Evolutionary conservation across 306 rosid genomes (phyloP).

Genomic region (Hippophae gyantsensis): DNA sequence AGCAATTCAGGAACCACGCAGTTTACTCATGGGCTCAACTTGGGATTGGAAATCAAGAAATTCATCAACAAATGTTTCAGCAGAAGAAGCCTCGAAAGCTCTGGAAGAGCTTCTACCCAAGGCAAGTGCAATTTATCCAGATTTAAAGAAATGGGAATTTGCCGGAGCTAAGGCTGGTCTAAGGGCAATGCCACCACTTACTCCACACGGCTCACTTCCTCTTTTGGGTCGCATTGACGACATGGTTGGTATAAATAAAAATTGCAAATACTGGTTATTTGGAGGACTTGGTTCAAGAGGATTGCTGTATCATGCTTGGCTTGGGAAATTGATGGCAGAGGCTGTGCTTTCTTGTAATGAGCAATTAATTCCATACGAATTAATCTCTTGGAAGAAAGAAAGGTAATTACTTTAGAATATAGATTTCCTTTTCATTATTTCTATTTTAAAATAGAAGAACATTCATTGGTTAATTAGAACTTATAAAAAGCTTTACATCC

Average conservation of each 20-base stretch:
- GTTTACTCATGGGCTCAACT: conserved; percentile 65
- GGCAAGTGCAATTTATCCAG: conserved; percentile 55
- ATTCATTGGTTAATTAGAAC: too few relatives aligned
- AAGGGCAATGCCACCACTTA: conserved; percentile 95
- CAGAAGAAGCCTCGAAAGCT: conserved; percentile 53
- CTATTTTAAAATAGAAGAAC: too few relatives aligned
- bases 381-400: conserved; percentile 62
- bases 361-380: conserved; percentile 55
- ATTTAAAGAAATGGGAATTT: conserved; percentile 54
- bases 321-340: conserved; percentile 65
- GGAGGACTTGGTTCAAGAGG: conserved; percentile 95
- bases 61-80: conserved; percentile 51
- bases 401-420: conserved; percentile 3
- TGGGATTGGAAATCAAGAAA: conserved; percentile 89
- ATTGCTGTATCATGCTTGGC: conserved; percentile 83
- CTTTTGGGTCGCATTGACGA: conserved; percentile 74
- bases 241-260: conserved; percentile 26
- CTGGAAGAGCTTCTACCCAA: conserved; percentile 66
- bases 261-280: conserved; percentile 69
- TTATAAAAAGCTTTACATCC: too few relatives aligned
- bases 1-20: conserved; percentile 54
- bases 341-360: conserved; percentile 68
- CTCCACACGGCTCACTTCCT: conserved; percentile 72
- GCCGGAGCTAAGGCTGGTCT: conserved; percentile 79
- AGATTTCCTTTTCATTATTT: background rate